Evolutionary conservation across 495 filamentous ascomycete species (phyloP), one percentile per base, ranked within the genome.

Genomic region (Pyrenopolyporus hunteri): DNA sequence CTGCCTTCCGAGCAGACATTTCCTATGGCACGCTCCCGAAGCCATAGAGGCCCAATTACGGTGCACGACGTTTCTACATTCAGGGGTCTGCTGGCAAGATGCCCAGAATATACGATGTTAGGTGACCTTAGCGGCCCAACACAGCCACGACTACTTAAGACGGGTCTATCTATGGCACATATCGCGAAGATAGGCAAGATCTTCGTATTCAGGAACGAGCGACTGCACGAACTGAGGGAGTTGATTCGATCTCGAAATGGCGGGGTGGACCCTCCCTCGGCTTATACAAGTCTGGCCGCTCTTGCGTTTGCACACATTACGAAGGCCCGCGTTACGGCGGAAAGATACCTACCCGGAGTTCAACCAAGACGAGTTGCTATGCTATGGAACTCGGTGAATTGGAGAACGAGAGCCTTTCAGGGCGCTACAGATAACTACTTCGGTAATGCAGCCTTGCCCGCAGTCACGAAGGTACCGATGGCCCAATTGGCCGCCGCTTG

Each of bases 351-450:
- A 42, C 67, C 64, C 2, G 51, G 63, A 19, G 50, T 61, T 14
- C 28, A 66, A 19, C 54, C 59, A 5, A 39, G 60, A 39, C 50
- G 49, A 44, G 25, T 19, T 6, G 70, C 68, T 2, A 53, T 62
- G 63, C 19, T 71, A 48, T 69, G 63, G 68, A 71, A 69, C 23
- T 67, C 68, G 48, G 70, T 73, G 4, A 73, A 73, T 35, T 73
- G 70, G 70, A 55, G 66, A 50, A 59, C 53, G 28, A 65, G 70
- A 35, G 68, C 66, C 7, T 71, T 71, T 29, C 43, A 45, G n/a
- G 70, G 58, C 32, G 66, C 63, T 8, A 67, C 65, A 28, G 55
- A 67, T 9, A 70, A 71, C 54, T 71, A 73, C 56, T 73, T 71
- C 44, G 70, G 70, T 3, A 73, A 73, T 36, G 70, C 70, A 16